These are phyloP conservation scores for Apostasia ramifera DNA, from an alignment of 106 monocot genomes.

Conservation along the genomic window DNA sequence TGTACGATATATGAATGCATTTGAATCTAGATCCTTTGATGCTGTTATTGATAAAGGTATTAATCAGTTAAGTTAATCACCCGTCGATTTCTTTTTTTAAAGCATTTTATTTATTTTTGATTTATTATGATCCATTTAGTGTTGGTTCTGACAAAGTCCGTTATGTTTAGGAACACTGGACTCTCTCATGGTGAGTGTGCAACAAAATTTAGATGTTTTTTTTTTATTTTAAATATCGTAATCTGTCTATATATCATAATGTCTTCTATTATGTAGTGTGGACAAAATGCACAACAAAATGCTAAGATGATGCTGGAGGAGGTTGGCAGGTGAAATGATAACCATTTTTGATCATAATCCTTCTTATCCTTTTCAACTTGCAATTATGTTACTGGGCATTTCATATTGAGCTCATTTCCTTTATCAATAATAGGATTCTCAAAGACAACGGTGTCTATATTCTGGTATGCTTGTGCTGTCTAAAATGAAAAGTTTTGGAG, in stretches of 20 bases:
- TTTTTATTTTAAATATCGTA: conserved; percentile 8
- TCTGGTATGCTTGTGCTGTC: conserved; percentile 46
- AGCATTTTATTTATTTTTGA: not conserved
- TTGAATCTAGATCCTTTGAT: conserved; percentile 73
- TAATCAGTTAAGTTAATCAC: not conserved
- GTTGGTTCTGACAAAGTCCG: conserved; percentile 13
- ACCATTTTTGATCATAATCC: not conserved
- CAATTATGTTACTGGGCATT: not conserved
- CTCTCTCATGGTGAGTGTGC: conserved; percentile 84
- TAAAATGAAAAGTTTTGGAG: not conserved
- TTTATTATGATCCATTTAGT: conserved; percentile 5
- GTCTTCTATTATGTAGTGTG: conserved; percentile 52
- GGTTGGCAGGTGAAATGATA: conserved; percentile 56
- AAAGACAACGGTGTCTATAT: conserved; percentile 90
- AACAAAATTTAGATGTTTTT: conserved; percentile 11
- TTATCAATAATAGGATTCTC: conserved; percentile 50
- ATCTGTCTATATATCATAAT: conserved; percentile 16
- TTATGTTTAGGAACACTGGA: conserved; percentile 85
- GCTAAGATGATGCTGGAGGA: conserved; percentile 81
- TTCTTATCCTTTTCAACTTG: no score
- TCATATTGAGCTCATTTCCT: not conserved
- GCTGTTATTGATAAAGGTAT: conserved; percentile 95
- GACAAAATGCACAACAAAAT: conserved; percentile 65
- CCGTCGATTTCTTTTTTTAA: not conserved
- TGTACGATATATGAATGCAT: conserved; percentile 65